Evolutionary conservation across 805 yeast species (phyloP), one percentile per base, ranked within the genome.

Genomic region (Yamadazyma ubonensis): DNA sequence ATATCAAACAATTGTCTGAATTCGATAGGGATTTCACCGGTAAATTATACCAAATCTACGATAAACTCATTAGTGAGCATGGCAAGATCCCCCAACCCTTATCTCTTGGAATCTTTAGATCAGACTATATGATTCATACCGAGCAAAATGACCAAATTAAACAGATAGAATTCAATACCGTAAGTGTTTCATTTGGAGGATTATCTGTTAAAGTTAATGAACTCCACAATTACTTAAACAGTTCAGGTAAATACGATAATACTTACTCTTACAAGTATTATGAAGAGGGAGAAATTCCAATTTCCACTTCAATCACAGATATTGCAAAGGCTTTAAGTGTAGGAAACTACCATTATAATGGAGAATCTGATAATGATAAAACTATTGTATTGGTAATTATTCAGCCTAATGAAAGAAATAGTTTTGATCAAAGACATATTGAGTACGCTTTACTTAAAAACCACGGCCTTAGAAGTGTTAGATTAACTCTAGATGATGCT

Each of bases 81-180:
- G 63, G 64, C 5, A 49, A 54, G 16, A 65, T 80, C 27, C 65
- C 63, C 2, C 96, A 86, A 56, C 77, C 80, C 1, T 68, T 86
- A 26, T 76, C 89, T 0, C 69, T 90, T 32, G 98, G 97, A 0
- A 61, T 93, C 7, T 90, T 89, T 60, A 76, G 99, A 58, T 83
- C 95, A 0, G 99, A 93, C 56, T 93, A 91, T 54, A 79, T 93
- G 80, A 55, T 60, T 42, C 57, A 74, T n/a, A 55, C 58, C 5
- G 61, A 62, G 10, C 44, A 42, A 5, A 47, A 46, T 4, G 41
- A 42, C 18, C 58, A 61, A 19, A 83, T 91, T 53, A 90, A 91
- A 57, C 99, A 93, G 61, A 93, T 93, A 37, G 99, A 93, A 60
- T 91, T 91, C 67, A 93, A 93, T 63, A 90, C 99, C 1, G 87